These are phyloP conservation scores for Fomitopsis pinicola DNA, from an alignment of 1,284 basidiomycete species.

Conservation along the genomic window DNA sequence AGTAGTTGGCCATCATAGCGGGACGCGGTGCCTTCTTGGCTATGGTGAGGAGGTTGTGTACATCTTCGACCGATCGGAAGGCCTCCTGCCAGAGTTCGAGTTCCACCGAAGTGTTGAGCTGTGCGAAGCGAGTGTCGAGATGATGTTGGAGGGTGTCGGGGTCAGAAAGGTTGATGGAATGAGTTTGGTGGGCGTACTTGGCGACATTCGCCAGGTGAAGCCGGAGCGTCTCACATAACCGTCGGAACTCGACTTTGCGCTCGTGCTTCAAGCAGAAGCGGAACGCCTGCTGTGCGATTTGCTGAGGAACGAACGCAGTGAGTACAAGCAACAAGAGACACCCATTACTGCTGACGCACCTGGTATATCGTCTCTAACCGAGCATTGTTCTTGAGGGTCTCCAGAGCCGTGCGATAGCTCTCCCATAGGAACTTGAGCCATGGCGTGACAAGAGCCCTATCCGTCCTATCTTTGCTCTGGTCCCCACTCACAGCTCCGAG, in stretches of 20 bases:
- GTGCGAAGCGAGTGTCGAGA: constrained; percentile 96
- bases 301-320: constrained; percentile 39
- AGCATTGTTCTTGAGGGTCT: constrained; percentile 97
- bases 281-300: constrained; percentile 97
- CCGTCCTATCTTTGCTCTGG: constrained; percentile 93
- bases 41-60: constrained; percentile 93
- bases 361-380: constrained; percentile 94
- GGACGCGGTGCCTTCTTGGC: constrained; percentile 90
- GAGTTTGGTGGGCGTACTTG: constrained; percentile 93
- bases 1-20: constrained; percentile 99
- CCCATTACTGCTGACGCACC: constrained; percentile 35
- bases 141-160: constrained; percentile 96
- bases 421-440: constrained; percentile 99
- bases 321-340: constrained; percentile 1
- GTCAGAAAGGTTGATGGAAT: constrained; percentile 97
- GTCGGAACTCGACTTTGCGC: constrained; percentile 96
- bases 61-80: constrained; percentile 97
- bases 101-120: constrained; percentile 97
- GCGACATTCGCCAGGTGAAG: constrained; percentile 94
- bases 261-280: constrained; percentile 93
- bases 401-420: constrained; percentile 94
- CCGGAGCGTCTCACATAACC: constrained; percentile 94
- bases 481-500: constrained; percentile 87
- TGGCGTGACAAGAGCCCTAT: constrained; percentile 92
- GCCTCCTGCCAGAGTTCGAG: constrained; percentile 99